phyloP scores from a whole-genome alignment of 352 stramenopile species.

The Globisporangium nunn region DNA sequence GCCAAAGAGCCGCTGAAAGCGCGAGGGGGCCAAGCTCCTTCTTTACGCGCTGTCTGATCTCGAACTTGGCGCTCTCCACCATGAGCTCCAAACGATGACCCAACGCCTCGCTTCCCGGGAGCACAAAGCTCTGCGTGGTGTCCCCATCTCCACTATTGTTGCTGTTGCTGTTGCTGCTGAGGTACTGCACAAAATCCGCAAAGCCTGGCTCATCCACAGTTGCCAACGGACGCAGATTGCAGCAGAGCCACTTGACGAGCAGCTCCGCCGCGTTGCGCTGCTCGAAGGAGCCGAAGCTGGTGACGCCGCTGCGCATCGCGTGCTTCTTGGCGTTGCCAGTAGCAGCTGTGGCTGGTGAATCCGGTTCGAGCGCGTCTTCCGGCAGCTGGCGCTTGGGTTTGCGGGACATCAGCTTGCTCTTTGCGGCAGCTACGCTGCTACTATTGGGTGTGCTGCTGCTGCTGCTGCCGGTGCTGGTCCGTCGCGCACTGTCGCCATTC shows the following conservation, averaged over 20 bases:
- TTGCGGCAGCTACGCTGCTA: background rate
- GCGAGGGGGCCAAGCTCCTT: constrained; percentile 20
- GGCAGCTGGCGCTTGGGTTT: no score
- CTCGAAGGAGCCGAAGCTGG: constrained; percentile 9
- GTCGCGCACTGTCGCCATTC: no score
- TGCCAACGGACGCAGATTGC: constrained; percentile 24
- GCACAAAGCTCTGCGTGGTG: constrained; percentile 7
- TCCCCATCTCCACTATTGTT: background rate
- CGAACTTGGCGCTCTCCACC: constrained; percentile 29
- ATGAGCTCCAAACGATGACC: constrained; percentile 29
- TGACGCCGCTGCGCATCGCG: constrained; percentile 3
- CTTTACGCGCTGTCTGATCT: constrained; percentile 27
- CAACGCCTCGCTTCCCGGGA: constrained; percentile 20
- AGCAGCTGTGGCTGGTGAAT: background rate
- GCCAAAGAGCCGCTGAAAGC: constrained; percentile 25
- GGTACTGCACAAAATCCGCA: constrained; percentile 19
- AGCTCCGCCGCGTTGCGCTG: constrained; percentile 25
- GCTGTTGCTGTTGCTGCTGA: constrained; percentile 5
- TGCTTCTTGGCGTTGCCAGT: constrained; percentile 18
- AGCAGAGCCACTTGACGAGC: constrained; percentile 32
- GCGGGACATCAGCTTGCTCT: no score
- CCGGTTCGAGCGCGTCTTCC: no score
- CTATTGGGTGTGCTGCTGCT: background rate
- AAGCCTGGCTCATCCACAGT: constrained; percentile 28
- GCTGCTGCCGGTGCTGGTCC: background rate